Base-by-base conservation (phyloP, 2,329 filamentous ascomycete genomes). In the Monosporascus cannonballus region DNA sequence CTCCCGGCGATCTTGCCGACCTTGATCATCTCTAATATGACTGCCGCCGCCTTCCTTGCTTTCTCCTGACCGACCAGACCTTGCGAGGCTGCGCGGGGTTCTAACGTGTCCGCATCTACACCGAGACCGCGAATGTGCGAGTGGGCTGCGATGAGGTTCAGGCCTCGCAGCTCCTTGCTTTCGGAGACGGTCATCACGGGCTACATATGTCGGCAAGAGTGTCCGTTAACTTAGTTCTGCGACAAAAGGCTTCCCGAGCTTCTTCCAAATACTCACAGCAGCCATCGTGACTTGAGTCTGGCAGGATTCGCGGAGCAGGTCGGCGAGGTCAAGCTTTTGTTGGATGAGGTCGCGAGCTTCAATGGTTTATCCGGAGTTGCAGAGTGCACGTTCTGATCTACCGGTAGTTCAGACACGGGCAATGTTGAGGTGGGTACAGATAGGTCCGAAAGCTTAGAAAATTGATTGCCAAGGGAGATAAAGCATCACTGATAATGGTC, bases 21-120 rank as follows among this genome's bases (percentile, higher is more conserved):
- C 75, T 96, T 96, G 64, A 96, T 95, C 94, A 99, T 99, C 76
- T 96, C 91, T 56, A 99, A 76, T 64, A 99, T 96, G 48, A 99
- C 88, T 1, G 93, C 94, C 3, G 94, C 94, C 9, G 94, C 94
- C 73, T 96, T 97, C 55, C 94, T 86, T 52, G 94, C 94, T 77
- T 96, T 96, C 67, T 95, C 87, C 74, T 99, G 94, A 46, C 94
- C 94, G 8, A 99, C 93, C 5, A 99, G 83, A 37, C 94, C 94
- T 71, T 99, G 94, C 15, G 93, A 96, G 47, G 87, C 81, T 27
- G 82, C 73, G 55, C 93, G 85, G 20, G 94, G 92, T 66, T 96
- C 92, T 60, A 99, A 80, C 6, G 90, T 94, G 67, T 96, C 91
- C 54, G 85, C 77, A 77, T 97, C 92, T 64, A 99, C 91, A 59